Evolutionary conservation across 139 green algal species (phyloP), one percentile per base, ranked within the genome.

Genomic region (Haematococcus sp.): DNA sequence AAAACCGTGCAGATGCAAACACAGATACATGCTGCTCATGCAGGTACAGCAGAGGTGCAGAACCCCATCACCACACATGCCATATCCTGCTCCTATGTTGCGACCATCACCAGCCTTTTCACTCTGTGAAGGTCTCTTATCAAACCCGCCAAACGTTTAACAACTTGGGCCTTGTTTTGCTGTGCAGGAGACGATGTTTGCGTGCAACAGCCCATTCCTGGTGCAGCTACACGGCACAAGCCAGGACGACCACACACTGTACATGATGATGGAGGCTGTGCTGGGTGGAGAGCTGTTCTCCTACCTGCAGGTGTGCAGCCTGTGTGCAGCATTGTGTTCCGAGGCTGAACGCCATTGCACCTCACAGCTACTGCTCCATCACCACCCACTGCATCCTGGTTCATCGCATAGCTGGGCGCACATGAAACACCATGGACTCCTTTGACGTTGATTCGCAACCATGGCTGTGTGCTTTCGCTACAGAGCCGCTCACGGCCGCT

Each of bases 261-360:
- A 97, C 85, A 92, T 98, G 88, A 76, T 98, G 67, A 89, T 97
- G 89, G 92, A 97, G 71, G 79, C 78, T 2, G 87, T 95, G 52
- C 89, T 95, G 87, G 94, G 94, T 2, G 94, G 94, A 3, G 94
- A 98, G 83, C 83, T 98, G 11, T 98, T 98, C 81, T 89, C 84
- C 4, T 94, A 96, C 83, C 83, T 98, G 58, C 85, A 92, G 83
- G 86, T 86, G 25, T 7, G 43, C 16, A 65, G 66, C 71, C 25
- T 52, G 32, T 4, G 40, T 7, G 52, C 22, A 27, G 52, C 15
- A 61, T 32, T 61, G 20, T 9, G 11, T 32, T 13, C 9, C 52
- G 22, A 15, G 15, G 46, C 17, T 55, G 46, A 23, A 55, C 15
- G 46, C 46, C 46, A 55, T 55, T 55, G 46, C 15, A 55, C 46